Conservation (phyloP, 345 rosid genomes). For the Populus nigra region DNA sequence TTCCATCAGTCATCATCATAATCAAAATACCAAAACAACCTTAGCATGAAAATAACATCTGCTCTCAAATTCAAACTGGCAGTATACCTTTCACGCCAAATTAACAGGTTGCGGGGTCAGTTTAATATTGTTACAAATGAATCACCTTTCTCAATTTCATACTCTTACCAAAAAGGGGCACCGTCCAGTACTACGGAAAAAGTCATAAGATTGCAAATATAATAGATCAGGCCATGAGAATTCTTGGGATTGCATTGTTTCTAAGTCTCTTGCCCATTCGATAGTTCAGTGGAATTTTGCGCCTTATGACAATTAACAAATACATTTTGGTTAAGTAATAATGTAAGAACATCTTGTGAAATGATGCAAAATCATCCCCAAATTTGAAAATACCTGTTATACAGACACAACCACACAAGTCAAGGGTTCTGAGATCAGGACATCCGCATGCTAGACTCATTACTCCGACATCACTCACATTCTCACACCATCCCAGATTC, state of each 20-base stretch:
- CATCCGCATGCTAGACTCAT: constrained; percentile 84
- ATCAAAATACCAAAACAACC: not conserved
- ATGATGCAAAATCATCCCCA: not conserved
- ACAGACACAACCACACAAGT: constrained; percentile 74
- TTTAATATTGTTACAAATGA: not conserved
- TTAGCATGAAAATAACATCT: not conserved
- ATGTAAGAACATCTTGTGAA: not conserved
- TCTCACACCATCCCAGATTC: constrained; percentile 96
- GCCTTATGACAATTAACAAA: not conserved
- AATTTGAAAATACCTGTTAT: constrained; percentile 65
- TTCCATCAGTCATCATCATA: not conserved
- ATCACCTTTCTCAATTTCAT: not conserved
- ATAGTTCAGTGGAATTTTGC: not conserved
- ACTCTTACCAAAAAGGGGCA: not conserved
- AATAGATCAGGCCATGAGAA: not conserved
- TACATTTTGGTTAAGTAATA: not conserved
- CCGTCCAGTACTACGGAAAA: not conserved
- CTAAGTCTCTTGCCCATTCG: not conserved
- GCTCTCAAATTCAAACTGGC: not conserved
- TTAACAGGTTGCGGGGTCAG: not conserved
- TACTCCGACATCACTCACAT: constrained; percentile 80
- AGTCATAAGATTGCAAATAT: not conserved
- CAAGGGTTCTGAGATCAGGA: constrained; percentile 75
- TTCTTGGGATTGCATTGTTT: not conserved
- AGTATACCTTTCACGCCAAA: not conserved